A percentile compares a stretch with the other conserved stretches of the same genome.
Conservation (phyloP, 2,329 filamentous ascomycete genomes). For the Trichoderma harzianum region DNA sequence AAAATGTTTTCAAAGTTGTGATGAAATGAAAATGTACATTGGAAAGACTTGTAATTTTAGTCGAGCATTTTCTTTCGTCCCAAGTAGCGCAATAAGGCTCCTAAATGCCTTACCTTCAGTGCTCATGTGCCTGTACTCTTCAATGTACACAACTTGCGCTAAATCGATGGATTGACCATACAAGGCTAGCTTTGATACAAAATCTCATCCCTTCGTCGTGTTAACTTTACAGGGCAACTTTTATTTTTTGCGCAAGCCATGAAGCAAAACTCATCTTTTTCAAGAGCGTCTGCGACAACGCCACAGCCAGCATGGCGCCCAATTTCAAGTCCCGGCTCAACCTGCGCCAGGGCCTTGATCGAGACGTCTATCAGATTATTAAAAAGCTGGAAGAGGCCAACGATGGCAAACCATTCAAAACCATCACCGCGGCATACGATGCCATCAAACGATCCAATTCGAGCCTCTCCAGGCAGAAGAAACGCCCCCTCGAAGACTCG, state of each 20-base stretch:
- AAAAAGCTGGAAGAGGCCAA: constrained; percentile 71
- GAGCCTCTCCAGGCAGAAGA: constrained; percentile 76
- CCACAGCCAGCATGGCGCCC: constrained; percentile 17
- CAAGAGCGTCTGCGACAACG: neutral
- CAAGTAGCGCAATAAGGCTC: neutral
- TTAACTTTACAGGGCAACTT: neutral
- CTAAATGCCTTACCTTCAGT: neutral
- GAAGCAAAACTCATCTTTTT: neutral
- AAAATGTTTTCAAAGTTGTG: neutral
- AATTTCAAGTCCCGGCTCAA: constrained; percentile 19
- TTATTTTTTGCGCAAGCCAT: neutral
- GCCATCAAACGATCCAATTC: constrained; percentile 84
- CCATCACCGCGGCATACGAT: constrained; percentile 66
- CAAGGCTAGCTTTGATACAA: neutral
- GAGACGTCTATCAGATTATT: constrained; percentile 75
- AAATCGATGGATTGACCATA: neutral
- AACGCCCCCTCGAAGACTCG: constrained; percentile 75
- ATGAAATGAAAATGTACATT: neutral
- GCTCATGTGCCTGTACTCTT: neutral
- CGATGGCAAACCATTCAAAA: constrained; percentile 45
- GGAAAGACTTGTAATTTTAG: neutral
- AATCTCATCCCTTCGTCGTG: neutral
- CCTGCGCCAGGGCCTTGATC: constrained; percentile 48
- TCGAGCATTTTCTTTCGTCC: neutral
- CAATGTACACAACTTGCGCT: neutral